Conservation (phyloP, 1,284 basidiomycete genomes). For the Blastosporella zonata region DNA sequence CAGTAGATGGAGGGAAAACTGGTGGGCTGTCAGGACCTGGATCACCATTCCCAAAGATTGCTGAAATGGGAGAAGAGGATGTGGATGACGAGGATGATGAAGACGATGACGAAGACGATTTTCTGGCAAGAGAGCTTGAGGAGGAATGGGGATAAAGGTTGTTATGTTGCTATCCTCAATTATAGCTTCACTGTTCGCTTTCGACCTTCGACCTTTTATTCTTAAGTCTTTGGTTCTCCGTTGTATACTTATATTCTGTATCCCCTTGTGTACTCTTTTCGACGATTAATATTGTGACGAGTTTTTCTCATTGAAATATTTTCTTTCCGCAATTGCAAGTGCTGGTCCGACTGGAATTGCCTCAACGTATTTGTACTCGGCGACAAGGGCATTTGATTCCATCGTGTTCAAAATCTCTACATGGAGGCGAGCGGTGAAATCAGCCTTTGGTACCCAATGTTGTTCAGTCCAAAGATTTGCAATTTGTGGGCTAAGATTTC, state of each 20-base stretch:
- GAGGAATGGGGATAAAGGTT: conserved; percentile 71
- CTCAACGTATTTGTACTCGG: no score
- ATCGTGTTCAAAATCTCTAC: conserved; percentile 3
- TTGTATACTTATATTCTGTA: no score
- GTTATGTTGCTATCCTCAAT: not conserved
- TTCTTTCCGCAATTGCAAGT: no score
- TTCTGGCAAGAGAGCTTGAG: conserved; percentile 68
- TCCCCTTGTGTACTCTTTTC: no score
- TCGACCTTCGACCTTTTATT: no score
- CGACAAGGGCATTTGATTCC: no score
- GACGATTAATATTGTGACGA: no score
- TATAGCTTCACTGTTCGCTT: not conserved
- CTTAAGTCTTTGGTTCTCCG: not conserved
- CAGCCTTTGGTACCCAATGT: conserved; percentile 4
- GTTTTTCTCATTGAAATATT: no score
- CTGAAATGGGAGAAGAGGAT: conserved; percentile 28
- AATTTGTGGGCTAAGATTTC: conserved; percentile 2
- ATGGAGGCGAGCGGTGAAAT: not conserved
- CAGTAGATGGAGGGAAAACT: not conserved
- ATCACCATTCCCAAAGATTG: conserved; percentile 15
- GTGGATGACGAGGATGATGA: conserved; percentile 39
- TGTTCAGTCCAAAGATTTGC: conserved; percentile 8
- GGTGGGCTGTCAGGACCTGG: conserved; percentile 6
- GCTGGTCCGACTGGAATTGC: no score
- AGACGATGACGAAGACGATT: conserved; percentile 65